Evolutionary conservation across 1,284 basidiomycete species (phyloP), one percentile per base, ranked within the genome.

Genomic region (Ustilago crameri): DNA sequence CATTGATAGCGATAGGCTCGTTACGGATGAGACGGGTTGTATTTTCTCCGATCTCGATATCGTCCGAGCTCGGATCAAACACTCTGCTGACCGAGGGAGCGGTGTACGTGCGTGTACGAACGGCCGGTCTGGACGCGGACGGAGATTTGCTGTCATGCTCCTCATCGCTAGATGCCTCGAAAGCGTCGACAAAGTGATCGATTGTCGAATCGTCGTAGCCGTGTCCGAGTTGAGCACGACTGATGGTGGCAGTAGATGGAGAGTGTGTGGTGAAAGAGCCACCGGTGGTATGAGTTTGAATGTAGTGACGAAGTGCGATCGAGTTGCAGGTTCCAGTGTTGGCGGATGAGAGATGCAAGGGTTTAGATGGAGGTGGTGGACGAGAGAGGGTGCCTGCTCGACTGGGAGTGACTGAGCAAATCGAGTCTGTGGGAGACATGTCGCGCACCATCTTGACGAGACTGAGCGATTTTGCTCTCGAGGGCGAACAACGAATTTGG

Each of bases 241-340:
- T 61, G 56, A 54, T 53, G 34, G 61, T 68, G 45, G 41, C 63
- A 15, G 52, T 53, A 20, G 59, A 52, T 4, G 65, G 54, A 1
- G 51, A 54, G 20, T 57, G 57, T 0, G 56, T 53, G 30, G 65
- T 58, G 44, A 69, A 62, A 10, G 71, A 72, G 10, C 62, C 67
- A 30, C 65, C 63, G 8, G 74, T 77, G 18, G 51, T 64, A 23
- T 78, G 75, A 2, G 61, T 60, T 8, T 70, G 69, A 17, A 78
- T 76, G 24, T 76, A 78, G 34, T 67, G 56, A 9, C 61, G 63
- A 3, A 78, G 57, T n/a, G 75, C 66, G n/a, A 67, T 74, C 18
- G 74, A 78, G 38, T 73, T 69, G 60, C 75, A 72, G 10, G 75
- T 78, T 35, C 75, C 75, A 9, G 75, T 78, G 41, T 71, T 60